Base-by-base conservation (phyloP, 1,284 basidiomycete genomes). In the Boletus sp. region DNA sequence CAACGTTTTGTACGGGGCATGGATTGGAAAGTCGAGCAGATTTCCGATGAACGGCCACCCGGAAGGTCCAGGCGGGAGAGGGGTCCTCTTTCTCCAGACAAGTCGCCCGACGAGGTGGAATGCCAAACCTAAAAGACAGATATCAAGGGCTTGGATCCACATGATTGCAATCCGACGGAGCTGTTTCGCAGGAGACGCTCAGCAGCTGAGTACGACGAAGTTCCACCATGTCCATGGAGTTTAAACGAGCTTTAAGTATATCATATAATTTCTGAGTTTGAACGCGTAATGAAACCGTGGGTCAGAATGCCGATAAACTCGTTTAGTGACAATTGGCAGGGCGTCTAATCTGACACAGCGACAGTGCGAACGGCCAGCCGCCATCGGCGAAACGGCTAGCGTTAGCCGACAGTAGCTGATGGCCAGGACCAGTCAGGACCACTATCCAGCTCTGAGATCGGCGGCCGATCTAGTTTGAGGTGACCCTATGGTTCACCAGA, bases 1-100 rank as follows among this genome's bases (percentile, higher is more conserved):
- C 49, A 78, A 79, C 0, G 73, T 73, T 45, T 77, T 67, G 75
- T 79, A 81, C 16, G 76, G 73, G 27, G 67, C 70, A 42, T 69
- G 56, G 2, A 59, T 63, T 0, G 77, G 77, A 65, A 80, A 69
- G 53, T 80, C 75, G 24, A 75, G 61, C 4, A 77, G 62, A 65
- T 81, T 81, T 35, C 72, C 72, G 35, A 73, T 60, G 22, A 74
- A 12, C 0, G 71, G 68, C 35, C 65, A 60, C n/a, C 67, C 66
- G 22, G 53, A 45, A 0, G 68, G 24, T 24, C 24, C 24, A 24
- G 24, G 24, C 24, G 24, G 72, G 24, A 24, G 24, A 24, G 24
- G 24, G 24, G 24, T 35, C n/a, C 7, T 36, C 43, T 11, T 44
- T 16, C 24, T 24, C 24, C 24, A 24, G 24, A 24, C 24, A 24